Evolutionary conservation across 495 filamentous ascomycete species (phyloP).

Genomic region (Talaromyces ruber): DNA sequence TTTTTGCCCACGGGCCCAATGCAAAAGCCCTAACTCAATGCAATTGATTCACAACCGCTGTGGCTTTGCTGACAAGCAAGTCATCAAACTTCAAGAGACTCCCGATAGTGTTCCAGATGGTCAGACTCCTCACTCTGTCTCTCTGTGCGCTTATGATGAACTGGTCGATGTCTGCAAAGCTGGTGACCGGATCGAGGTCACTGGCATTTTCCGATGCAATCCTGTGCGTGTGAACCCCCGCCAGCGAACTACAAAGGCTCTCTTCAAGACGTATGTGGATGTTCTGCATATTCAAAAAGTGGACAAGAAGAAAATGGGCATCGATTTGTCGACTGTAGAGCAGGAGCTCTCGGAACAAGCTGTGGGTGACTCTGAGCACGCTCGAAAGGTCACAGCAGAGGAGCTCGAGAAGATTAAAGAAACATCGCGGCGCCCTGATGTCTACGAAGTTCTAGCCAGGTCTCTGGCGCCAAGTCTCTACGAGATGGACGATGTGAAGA

Average conservation of each 20-base stretch:
- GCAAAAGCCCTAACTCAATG: constrained; percentile 87
- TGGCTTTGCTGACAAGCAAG: constrained; percentile 91
- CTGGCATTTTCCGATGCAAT: constrained; percentile 90
- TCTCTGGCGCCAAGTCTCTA: constrained; percentile 93
- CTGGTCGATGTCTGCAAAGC: constrained; percentile 96
- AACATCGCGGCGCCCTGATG: constrained; percentile 72
- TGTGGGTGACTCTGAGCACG: constrained; percentile 67
- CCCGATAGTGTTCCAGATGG: constrained; percentile 90
- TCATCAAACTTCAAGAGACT: constrained; percentile 97
- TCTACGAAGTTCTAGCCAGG: constrained; percentile 88
- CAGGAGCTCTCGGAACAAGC: constrained; percentile 71
- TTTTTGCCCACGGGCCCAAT: constrained; percentile 75
- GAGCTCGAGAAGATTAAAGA: constrained; percentile 84
- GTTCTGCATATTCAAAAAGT: constrained; percentile 93
- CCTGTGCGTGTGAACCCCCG: constrained; percentile 93
- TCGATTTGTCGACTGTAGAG: constrained; percentile 83
- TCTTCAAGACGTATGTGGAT: constrained; percentile 98
- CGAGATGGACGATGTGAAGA: constrained; percentile 98
- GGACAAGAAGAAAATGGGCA: constrained; percentile 86
- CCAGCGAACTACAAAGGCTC: constrained; percentile 81
- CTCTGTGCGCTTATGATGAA: constrained; percentile 93
- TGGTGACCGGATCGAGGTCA: constrained; percentile 92
- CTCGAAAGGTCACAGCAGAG: constrained; percentile 76
- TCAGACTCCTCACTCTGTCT: constrained; percentile 95
- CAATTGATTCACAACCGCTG: constrained; percentile 97